phyloP scores from a whole-genome alignment of 1,139 yeast genomes.

The Meyerozyma smithsonii region DNA sequence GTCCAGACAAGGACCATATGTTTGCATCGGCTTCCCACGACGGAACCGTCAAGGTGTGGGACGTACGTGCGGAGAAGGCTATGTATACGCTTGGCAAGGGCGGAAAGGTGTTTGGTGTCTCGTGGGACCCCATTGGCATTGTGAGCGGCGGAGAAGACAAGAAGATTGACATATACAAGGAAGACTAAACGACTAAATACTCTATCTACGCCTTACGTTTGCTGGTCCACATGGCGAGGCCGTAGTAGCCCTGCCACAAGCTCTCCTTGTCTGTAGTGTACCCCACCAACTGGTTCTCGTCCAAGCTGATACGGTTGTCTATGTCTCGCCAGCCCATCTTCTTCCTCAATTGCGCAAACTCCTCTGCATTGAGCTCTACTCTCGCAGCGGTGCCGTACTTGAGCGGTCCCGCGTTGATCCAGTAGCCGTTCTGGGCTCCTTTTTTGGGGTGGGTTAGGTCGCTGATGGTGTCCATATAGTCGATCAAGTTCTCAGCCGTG shows the following conservation, averaged over 20 bases:
- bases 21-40: conserved; percentile 91
- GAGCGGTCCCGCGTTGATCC: conserved; percentile 86
- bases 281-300: conserved; percentile 25
- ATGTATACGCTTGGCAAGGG: conserved; percentile 76
- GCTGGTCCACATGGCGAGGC: conserved; percentile 21
- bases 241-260: conserved; percentile 76
- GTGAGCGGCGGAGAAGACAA: conserved; percentile 94
- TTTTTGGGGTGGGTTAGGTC: conserved; percentile 33
- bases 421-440: conserved; percentile 41
- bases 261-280: conserved; percentile 63
- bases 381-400: conserved; percentile 86
- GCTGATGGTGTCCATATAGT: conserved; percentile 62
- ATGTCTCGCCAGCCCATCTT: conserved; percentile 63
- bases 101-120: conserved; percentile 76
- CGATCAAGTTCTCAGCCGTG: conserved; percentile 79
- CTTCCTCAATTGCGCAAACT: conserved; percentile 46
- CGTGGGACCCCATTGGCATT: conserved; percentile 85
- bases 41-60: conserved; percentile 96
- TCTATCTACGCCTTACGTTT: conserved; percentile 3
- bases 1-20: conserved; percentile 74
- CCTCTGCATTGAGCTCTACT: conserved; percentile 67
- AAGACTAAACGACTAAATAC: conserved; percentile 25
- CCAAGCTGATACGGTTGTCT: conserved; percentile 35
- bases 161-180: conserved; percentile 79
- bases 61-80: conserved; percentile 81